Evolutionary conservation across 1,139 yeast genomes (phyloP), one percentile per base, ranked within the genome.

Genomic region (Protomyces pachydermus): DNA sequence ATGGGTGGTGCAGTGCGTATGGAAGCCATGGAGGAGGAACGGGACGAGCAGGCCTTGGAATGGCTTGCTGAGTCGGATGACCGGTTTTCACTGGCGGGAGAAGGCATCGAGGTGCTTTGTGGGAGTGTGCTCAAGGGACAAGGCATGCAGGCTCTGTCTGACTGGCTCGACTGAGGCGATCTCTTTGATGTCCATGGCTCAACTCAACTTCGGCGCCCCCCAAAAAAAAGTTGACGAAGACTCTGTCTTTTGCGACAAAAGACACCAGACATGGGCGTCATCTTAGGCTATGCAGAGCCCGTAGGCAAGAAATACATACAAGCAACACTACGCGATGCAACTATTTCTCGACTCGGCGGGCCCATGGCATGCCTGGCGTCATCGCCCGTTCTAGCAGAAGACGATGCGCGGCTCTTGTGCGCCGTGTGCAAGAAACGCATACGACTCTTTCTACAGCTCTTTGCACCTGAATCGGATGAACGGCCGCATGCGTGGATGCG

Each of bases 311-410:
- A 58, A 38, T 42, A 58, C 53, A 32, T 55, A 14, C 42, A 42
- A 10, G 53, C 53, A 28, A 58, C 56, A 3, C 25, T 58, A 4
- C 16, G 25, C 37, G 62, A 58, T 34, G 35, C 62, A 14, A 38
- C 56, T 25, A 52, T 58, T 3, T 58, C 62, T 12, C 58, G 65
- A 6, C 28, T 63, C 32, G 65, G 65, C 9, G 65, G 65, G 10
- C 63, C 65, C n/a, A 52, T 60, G 12, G 53, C 54, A 35, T 16
- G 34, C 12, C 55, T 63, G 10, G 23, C 18, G 20, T 14, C 60
- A 14, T 25, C 50, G 9, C 58, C 58, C 12, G 9, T n/a, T 42
- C 25, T 18, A 16, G 51, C n/a, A n/a, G 38, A 46, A 8, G 64
- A 57, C 23, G 56, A 38, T 8, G 20, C 37, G 3, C 34, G 35